phyloP scores from a whole-genome alignment of 208 protist species.

The Trypanosoma brucei region DNA sequence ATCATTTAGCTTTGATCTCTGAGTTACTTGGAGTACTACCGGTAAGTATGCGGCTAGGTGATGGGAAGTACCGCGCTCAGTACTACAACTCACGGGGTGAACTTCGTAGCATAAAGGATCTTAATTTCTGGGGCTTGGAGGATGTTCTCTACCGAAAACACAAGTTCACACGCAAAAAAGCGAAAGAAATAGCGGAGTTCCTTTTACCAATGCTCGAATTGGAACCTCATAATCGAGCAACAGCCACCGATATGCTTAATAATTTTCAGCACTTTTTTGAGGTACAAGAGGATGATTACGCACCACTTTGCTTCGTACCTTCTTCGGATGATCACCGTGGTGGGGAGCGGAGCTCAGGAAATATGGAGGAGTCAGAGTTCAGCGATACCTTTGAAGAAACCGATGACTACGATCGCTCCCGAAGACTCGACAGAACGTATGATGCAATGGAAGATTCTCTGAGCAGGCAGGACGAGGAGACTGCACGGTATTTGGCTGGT shows the following conservation, averaged over 20 bases:
- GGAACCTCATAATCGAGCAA: conserved; percentile 77
- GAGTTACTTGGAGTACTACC: conserved; percentile 92
- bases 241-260: conserved; percentile 75
- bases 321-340: conserved; percentile 24
- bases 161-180: conserved; percentile 84
- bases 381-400: conserved; percentile 24
- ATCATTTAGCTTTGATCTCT: conserved; percentile 93
- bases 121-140: conserved; percentile 77
- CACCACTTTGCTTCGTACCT: conserved; percentile 67
- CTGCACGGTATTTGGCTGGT: conserved; percentile 50
- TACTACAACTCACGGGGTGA: conserved; percentile 87
- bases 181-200: conserved; percentile 90
- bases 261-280: conserved; percentile 84
- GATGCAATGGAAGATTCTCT: conserved; percentile 16
- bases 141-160: conserved; percentile 93
- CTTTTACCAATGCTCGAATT: conserved; percentile 94
- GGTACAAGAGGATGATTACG: conserved; percentile 81
- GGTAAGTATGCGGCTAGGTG: conserved; percentile 72
- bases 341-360: conserved; percentile 10
- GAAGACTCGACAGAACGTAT: conserved; percentile 16
- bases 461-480: conserved; percentile 24
- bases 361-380: conserved; percentile 11
- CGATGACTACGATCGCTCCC: conserved; percentile 28
- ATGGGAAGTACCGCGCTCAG: conserved; percentile 60
- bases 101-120: conserved; percentile 76